Evolutionary conservation across 768 basidiomycete genomes (phyloP).

Genomic region (Kwoniella shandongensis): DNA sequence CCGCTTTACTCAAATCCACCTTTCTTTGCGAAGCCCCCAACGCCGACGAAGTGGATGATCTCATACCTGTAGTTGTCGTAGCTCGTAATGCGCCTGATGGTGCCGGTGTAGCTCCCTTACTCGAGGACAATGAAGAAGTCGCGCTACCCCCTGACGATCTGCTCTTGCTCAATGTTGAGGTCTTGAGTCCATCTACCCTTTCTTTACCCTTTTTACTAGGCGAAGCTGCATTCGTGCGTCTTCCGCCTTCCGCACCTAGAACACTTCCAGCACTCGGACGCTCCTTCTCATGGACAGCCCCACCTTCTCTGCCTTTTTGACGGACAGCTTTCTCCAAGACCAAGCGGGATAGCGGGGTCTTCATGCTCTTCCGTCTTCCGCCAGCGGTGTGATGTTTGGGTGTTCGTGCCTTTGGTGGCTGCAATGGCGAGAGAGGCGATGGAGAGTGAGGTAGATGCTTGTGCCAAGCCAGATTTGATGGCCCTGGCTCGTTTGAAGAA

Average conservation of each 20-base stretch:
- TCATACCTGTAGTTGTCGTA: neutral
- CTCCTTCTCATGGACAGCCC: slow-evolving; percentile 1
- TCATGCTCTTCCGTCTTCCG: slow-evolving; percentile 19
- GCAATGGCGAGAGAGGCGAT: slow-evolving; percentile 36
- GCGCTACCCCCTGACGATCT: neutral
- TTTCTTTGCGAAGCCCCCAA: slow-evolving; percentile 5
- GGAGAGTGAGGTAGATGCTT: slow-evolving; percentile 13
- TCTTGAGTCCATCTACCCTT: neutral
- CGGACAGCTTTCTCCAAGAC: slow-evolving; percentile 46
- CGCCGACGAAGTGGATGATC: neutral
- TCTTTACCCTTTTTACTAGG: slow-evolving; percentile 11
- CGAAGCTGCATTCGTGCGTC: slow-evolving; percentile 19
- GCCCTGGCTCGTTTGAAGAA: slow-evolving; percentile 6
- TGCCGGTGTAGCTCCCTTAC: neutral
- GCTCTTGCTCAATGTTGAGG: neutral
- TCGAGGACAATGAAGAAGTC: neutral
- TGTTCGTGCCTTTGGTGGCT: slow-evolving; percentile 15
- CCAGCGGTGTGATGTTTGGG: slow-evolving; percentile 30
- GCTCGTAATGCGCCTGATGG: slow-evolving; percentile 1
- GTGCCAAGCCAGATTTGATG: slow-evolving; percentile 7
- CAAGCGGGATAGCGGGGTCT: slow-evolving; percentile 41
- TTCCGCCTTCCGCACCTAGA: slow-evolving; percentile 25
- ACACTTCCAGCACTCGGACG: slow-evolving; percentile 10
- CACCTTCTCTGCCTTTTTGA: slow-evolving; percentile 19
- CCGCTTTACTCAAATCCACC: slow-evolving; percentile 28